Evolutionary conservation across 108 stramenopile species (phyloP).

Genomic region (Parmales sp.): DNA sequence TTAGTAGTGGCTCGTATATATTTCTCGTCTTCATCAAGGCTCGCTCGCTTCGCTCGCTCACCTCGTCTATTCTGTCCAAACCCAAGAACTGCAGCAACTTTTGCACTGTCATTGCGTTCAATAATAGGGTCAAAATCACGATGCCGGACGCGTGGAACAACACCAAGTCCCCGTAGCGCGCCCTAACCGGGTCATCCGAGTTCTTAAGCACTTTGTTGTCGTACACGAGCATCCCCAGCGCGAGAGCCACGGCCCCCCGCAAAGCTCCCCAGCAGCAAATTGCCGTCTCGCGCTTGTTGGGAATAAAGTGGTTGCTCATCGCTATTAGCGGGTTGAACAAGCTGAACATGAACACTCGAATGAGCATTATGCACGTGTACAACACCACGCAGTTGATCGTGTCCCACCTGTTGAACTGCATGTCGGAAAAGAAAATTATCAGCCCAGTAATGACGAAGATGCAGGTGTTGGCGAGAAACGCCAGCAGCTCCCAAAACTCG

Average conservation of each 20-base stretch:
- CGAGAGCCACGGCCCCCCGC: conserved; percentile 49
- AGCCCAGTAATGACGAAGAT: conserved; percentile 18
- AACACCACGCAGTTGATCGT: conserved; percentile 19
- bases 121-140: background rate
- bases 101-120: background rate
- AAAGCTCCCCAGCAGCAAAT: conserved; percentile 36
- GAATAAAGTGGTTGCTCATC: conserved; percentile 8
- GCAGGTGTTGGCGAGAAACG: conserved; percentile 21
- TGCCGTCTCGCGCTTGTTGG: conserved; percentile 15
- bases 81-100: background rate
- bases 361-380: conserved; percentile 28
- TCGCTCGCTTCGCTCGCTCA: too few relatives aligned
- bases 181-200: too few relatives aligned
- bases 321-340: conserved; percentile 18
- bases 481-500: conserved; percentile 24
- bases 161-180: background rate
- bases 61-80: background rate
- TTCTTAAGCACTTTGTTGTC: conserved; percentile 10
- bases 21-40: too few relatives aligned
- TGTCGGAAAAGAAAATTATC: background rate
- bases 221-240: conserved; percentile 39
- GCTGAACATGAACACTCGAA: conserved; percentile 21
- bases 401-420: conserved; percentile 2
- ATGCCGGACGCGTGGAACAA: background rate
- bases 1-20: too few relatives aligned